Conservation (phyloP, 139 green algal genomes). For the Micromonas pusilla region DNA sequence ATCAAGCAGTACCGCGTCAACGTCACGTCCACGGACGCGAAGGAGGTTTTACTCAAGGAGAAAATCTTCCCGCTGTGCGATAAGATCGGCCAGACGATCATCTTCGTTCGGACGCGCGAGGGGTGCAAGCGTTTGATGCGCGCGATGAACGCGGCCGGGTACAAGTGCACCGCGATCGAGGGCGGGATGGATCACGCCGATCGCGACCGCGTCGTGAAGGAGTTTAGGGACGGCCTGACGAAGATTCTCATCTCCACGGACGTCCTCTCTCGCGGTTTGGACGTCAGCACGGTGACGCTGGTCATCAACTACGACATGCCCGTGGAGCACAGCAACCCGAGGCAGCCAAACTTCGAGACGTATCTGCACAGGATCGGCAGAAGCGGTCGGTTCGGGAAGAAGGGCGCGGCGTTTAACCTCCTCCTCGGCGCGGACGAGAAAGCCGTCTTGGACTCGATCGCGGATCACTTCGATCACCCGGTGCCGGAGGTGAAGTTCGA, state of each 20-base stretch:
- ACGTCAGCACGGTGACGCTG: slow-evolving; percentile 91
- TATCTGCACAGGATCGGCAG: slow-evolving; percentile 98
- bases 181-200: slow-evolving; percentile 75
- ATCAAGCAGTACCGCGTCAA: slow-evolving; percentile 96
- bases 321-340: slow-evolving; percentile 57
- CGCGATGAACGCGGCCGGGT: slow-evolving; percentile 58
- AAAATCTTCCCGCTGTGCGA: slow-evolving; percentile 88
- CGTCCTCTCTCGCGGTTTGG: slow-evolving; percentile 91
- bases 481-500: slow-evolving; percentile 70
- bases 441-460: slow-evolving; percentile 59
- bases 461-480: slow-evolving; percentile 72
- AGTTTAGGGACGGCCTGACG: slow-evolving; percentile 84
- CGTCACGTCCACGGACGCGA: slow-evolving; percentile 54
- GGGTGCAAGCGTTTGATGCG: slow-evolving; percentile 29
- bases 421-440: slow-evolving; percentile 38
- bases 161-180: slow-evolving; percentile 82
- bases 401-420: slow-evolving; percentile 57
- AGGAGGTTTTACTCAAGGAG: slow-evolving; percentile 81
- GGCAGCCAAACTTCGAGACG: slow-evolving; percentile 83
- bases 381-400: slow-evolving; percentile 86
- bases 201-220: slow-evolving; percentile 80
- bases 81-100: slow-evolving; percentile 96
- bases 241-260: slow-evolving; percentile 95
- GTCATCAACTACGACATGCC: slow-evolving; percentile 98
- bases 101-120: slow-evolving; percentile 79